These are phyloP conservation scores for Ascochyta lentis DNA, from an alignment of 2,329 filamentous ascomycete genomes.

Conservation along the genomic window DNA sequence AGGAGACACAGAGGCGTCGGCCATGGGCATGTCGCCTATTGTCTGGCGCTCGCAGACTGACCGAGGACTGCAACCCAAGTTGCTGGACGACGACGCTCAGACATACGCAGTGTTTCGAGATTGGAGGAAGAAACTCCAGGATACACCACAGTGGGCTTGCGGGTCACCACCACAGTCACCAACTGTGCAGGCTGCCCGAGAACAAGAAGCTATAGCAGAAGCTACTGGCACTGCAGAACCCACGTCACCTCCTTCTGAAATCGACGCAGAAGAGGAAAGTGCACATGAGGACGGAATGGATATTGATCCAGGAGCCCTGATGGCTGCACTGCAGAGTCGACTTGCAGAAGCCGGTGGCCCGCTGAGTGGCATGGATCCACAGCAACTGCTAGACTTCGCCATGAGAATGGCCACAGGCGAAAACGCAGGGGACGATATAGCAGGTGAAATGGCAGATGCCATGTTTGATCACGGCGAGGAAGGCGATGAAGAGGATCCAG, in stretches of 20 bases:
- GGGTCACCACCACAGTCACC: slow-evolving; percentile 27
- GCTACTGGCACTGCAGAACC: slow-evolving; percentile 13
- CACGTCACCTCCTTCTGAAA: slow-evolving; percentile 24
- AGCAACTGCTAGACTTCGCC: slow-evolving; percentile 52
- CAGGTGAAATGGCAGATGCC: slow-evolving; percentile 51
- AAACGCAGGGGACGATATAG: slow-evolving; percentile 51
- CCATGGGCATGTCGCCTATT: slow-evolving; percentile 37
- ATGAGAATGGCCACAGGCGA: slow-evolving; percentile 54
- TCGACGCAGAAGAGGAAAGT: slow-evolving; percentile 21
- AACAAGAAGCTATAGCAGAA: slow-evolving; percentile 12
- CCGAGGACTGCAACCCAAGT: slow-evolving; percentile 31
- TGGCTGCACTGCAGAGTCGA: slow-evolving; percentile 43
- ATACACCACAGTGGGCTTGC: slow-evolving; percentile 35
- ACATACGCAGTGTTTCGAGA: slow-evolving; percentile 53
- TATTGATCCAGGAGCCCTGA: slow-evolving; percentile 51
- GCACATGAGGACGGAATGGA: slow-evolving; percentile 23
- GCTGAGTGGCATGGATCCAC: slow-evolving; percentile 51
- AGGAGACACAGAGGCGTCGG: slow-evolving; percentile 7
- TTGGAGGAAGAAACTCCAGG: slow-evolving; percentile 51
- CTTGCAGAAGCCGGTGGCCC: slow-evolving; percentile 45
- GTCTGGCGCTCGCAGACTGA: slow-evolving; percentile 43
- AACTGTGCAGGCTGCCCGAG: slow-evolving; percentile 12
- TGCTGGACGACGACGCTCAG: slow-evolving; percentile 37
- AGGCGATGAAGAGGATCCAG: slow-evolving; percentile 41
- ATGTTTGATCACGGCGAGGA: slow-evolving; percentile 48